Evolutionary conservation across 1,284 basidiomycete species (phyloP), one percentile per base, ranked within the genome.

Genomic region (Pseudozyma thailandica): DNA sequence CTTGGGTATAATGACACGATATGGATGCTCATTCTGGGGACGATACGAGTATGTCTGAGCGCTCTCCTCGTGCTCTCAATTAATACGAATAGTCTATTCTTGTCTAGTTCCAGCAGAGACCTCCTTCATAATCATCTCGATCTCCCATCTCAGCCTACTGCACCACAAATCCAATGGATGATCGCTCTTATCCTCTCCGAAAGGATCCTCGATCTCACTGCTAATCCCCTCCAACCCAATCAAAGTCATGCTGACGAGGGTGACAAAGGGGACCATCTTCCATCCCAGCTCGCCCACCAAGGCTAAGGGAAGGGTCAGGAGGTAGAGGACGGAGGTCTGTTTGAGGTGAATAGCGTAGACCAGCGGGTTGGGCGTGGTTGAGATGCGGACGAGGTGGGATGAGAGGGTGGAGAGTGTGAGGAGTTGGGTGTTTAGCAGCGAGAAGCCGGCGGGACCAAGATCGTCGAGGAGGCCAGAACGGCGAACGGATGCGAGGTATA

Each of bases 181-280:
- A 39, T 72, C 70, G 51, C 54, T 58, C 42, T 54, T 45, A n/a
- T 72, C 78, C 74, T 82, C 51, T 78, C 83, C 61, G 26, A 85
- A 86, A 1, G 93, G 93, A 89, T 91, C 91, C 82, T 94, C 93
- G 69, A 94, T 92, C 84, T 93, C 90, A 66, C 93, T 90, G 0
- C 92, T 92, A 66, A 95, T 94, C 10, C 92, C 92, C 84, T 95
- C 93, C 52, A 95, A 90, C 12, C 92, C 93, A 90, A 93, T 93
- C 65, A 94, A 87, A 4, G 91, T 93, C 84, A 94, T 92, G 13
- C 91, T 90, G 28, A 92, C 90, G 2, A 82, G 61, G 15, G 68
- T 75, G 10, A 92, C 89, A 27, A 94, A 86, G n/a, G 90, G 91
- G 18, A 94, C 86, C 81, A 90, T 91, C 45, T 87, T 87, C 91